Base-by-base conservation (phyloP, 345 rosid genomes). In the Dovyalis caffra region DNA sequence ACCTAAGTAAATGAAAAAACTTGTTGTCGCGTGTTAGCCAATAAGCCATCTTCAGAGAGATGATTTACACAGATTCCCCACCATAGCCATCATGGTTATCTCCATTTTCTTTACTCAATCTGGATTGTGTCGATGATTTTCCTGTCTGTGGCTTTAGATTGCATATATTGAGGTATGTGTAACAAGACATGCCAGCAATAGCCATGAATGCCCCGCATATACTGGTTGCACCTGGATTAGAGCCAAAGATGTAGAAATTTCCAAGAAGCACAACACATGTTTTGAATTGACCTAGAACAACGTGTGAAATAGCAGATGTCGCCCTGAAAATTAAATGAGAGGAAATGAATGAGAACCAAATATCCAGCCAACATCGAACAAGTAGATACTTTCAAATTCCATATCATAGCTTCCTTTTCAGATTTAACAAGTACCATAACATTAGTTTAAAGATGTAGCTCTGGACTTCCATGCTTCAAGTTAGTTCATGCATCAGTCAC, bases 281-380 rank as follows among this genome's bases (percentile, higher is more conserved):
- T 83, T 90, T 90, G 85, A 90, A 90, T 77, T 90, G 95, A 75
- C 95, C 95, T 2, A 87, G 90, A 73, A 90, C 92, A 2, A 90
- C 93, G 20, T 89, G 95, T 23, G 95, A 85, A 43, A 84, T 79
- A 21, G 95, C 90, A 29, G 95, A 90, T 8, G 95, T 90, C n/a
- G 91, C 91, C 73, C 93, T 90, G 89, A 23, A 68, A 78, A 57
- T 9, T 37, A 65, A 51, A 32, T 25, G 9, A 64, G 60, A 43
- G 6, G 21, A 37, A 34, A 32, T 15, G 6, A 70, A 70, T 70
- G 33, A 49, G 62, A 69, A 76, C 35, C 61, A 43, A 57, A 33
- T 29, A 15, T 20, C 20, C 40, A 40, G 34, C 32, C 23, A 23
- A 70, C 29, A 66, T 57, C 40, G n/a, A 80, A 53, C 68, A 32